These are phyloP conservation scores for Microcyclosporella mali DNA, from an alignment of 2,329 filamentous ascomycete species.

Conservation along the genomic window DNA sequence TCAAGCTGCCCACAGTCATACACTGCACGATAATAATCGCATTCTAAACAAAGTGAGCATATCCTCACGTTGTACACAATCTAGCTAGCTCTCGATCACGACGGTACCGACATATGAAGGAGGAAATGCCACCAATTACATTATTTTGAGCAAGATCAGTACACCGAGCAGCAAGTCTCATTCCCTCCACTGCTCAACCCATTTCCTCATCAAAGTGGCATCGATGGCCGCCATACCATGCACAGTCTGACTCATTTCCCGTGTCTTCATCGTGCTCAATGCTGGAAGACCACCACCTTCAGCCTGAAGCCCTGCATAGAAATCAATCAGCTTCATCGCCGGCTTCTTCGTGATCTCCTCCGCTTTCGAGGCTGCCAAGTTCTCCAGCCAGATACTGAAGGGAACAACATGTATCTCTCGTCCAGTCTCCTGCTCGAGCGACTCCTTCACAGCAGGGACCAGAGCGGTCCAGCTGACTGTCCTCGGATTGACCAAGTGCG, in stretches of 20 bases:
- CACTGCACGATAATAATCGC: too few species aligned
- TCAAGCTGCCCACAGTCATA: too few species aligned
- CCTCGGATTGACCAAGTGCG: slow-evolving; percentile 28
- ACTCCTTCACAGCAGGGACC: slow-evolving; percentile 16
- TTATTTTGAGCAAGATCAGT: too few species aligned
- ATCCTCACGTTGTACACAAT: too few species aligned
- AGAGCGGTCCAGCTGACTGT: slow-evolving; percentile 21
- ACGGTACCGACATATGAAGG: too few species aligned
- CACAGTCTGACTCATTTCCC: slow-evolving; percentile 27
- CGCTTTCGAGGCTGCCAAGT: slow-evolving; percentile 11
- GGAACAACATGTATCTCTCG: slow-evolving; percentile 16
- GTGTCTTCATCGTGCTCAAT: slow-evolving; percentile 20
- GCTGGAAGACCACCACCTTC: slow-evolving; percentile 16
- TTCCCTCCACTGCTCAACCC: slow-evolving; percentile 22
- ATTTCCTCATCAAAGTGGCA: slow-evolving; percentile 19
- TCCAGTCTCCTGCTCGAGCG: slow-evolving; percentile 11
- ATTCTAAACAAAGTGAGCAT: too few species aligned
- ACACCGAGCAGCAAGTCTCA: too few species aligned
- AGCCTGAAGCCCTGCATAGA: slow-evolving; percentile 21
- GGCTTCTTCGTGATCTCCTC: slow-evolving; percentile 22
- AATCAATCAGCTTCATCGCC: slow-evolving; percentile 27
- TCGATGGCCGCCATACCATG: slow-evolving; percentile 22
- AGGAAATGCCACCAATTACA: too few species aligned
- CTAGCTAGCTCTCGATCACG: too few species aligned
- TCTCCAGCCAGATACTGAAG: slow-evolving; percentile 22